A percentile compares a stretch with the other conserved stretches of the same genome.
Conservation (phyloP, 805 yeast genomes). For the Torulaspora gathmanii region DNA sequence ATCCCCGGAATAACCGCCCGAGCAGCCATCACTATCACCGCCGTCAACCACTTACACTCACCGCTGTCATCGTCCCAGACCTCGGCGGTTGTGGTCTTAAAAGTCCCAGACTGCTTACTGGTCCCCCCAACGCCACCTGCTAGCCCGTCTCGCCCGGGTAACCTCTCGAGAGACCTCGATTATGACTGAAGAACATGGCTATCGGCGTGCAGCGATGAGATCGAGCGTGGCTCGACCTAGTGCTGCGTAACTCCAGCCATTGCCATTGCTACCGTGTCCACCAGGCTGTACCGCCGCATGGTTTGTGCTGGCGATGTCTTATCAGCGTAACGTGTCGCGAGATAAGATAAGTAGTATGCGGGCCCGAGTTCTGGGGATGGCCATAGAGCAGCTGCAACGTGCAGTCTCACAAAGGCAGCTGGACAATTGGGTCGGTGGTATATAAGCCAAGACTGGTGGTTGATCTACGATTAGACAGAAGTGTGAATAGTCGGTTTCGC, state of each 20-base stretch:
- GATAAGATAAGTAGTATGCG: constrained; percentile 3
- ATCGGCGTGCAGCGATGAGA: not conserved
- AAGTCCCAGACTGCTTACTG: too few relatives aligned
- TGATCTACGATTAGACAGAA: not conserved
- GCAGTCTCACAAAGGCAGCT: not conserved
- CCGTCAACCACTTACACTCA: not conserved
- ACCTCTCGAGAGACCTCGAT: not conserved
- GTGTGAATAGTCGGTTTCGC: not conserved
- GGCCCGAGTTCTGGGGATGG: too few relatives aligned
- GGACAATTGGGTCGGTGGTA: not conserved
- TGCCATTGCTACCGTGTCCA: not conserved
- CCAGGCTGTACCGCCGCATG: not conserved
- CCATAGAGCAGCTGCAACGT: not conserved
- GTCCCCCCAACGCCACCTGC: not conserved
- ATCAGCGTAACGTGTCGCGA: not conserved
- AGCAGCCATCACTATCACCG: not conserved
- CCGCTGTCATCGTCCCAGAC: not conserved
- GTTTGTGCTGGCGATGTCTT: not conserved
- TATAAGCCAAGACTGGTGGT: not conserved
- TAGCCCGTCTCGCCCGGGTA: not conserved
- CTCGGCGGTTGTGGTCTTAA: constrained; percentile 2
- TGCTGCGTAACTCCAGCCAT: not conserved
- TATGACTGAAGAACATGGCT: not conserved
- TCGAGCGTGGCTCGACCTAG: not conserved
- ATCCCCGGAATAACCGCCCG: constrained; percentile 19